Evolutionary conservation across 306 rosid species (phyloP).

Genomic region (Pyrus bretschneideri): DNA sequence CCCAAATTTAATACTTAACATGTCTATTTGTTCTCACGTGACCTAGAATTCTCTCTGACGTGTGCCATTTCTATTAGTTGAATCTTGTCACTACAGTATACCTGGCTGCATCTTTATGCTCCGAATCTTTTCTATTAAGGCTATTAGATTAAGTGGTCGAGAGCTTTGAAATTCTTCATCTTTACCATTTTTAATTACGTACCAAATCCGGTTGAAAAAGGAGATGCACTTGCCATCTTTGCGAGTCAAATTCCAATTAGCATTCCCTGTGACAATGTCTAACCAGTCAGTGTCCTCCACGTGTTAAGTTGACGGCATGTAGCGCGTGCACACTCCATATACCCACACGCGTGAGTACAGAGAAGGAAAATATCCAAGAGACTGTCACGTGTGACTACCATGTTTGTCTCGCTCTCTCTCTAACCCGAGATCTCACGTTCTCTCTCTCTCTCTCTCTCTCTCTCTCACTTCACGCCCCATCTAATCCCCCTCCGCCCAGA

Average conservation of each 20-base stretch:
- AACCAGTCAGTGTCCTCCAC: slow-evolving; percentile 30
- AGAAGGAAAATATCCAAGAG: not conserved
- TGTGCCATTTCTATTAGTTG: not conserved
- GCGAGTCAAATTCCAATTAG: not conserved
- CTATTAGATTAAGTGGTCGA: rapidly evolving
- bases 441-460: too few species aligned
- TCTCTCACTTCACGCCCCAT: not conserved
- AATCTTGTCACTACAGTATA: not conserved
- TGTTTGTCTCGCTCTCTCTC: slow-evolving; percentile 20
- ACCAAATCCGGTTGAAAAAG: too few species aligned
- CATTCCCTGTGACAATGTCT: slow-evolving; percentile 25
- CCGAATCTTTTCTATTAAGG: too few species aligned
- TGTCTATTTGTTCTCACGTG: too few species aligned
- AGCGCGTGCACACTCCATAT: slow-evolving; percentile 4
- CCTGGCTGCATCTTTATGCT: not conserved
- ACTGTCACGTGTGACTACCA: slow-evolving; percentile 35
- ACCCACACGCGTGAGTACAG: not conserved
- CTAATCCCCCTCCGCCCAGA: not conserved
- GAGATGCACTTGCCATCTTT: not conserved
- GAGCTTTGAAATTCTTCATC: too few species aligned
- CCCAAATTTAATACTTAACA: too few species aligned
- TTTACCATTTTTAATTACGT: not conserved
- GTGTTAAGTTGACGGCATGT: not conserved
- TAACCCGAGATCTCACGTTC: not conserved
- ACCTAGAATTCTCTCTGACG: too few species aligned